phyloP scores from a whole-genome alignment of 1,139 yeast species.

The Pichia sp. region DNA sequence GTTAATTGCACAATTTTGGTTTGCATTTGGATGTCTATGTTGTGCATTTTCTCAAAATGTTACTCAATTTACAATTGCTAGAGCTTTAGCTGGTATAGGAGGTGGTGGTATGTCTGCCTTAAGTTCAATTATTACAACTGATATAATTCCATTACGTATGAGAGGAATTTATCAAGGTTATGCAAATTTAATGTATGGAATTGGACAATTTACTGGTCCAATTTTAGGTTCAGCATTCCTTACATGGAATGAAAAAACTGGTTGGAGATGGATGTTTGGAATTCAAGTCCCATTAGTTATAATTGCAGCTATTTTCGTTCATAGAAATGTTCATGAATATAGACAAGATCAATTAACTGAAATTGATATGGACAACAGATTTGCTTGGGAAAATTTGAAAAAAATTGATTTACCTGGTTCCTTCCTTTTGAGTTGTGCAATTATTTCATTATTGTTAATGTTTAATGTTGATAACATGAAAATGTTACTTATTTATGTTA shows the following conservation, averaged over 20 bases:
- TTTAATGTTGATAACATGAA: constrained; percentile 24
- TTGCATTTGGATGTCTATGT: constrained; percentile 34
- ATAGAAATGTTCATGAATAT: constrained; percentile 31
- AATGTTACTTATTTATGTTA: constrained; percentile 13
- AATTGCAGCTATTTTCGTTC: constrained; percentile 31
- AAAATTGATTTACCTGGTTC: constrained; percentile 38
- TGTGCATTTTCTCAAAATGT: constrained; percentile 26
- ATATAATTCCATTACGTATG: constrained; percentile 28
- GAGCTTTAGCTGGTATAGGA: constrained; percentile 32
- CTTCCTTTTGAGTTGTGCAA: constrained; percentile 30
- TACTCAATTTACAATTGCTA: constrained; percentile 26
- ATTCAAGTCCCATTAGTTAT: constrained; percentile 36
- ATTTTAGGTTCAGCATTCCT: constrained; percentile 36
- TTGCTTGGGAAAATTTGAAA: constrained; percentile 30
- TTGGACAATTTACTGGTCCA: constrained; percentile 40
- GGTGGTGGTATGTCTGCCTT: constrained; percentile 32
- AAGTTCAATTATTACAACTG: constrained; percentile 31
- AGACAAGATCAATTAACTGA: constrained; percentile 20
- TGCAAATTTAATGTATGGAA: constrained; percentile 36
- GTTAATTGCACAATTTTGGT: constrained; percentile 38
- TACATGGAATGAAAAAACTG: constrained; percentile 28
- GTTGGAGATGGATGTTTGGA: constrained; percentile 40
- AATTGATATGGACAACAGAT: constrained; percentile 32
- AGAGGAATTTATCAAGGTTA: constrained; percentile 32
- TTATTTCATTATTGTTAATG: constrained; percentile 28